phyloP scores from a whole-genome alignment of 2,329 filamentous ascomycete genomes.

The Arthrobotrys megalospora region DNA sequence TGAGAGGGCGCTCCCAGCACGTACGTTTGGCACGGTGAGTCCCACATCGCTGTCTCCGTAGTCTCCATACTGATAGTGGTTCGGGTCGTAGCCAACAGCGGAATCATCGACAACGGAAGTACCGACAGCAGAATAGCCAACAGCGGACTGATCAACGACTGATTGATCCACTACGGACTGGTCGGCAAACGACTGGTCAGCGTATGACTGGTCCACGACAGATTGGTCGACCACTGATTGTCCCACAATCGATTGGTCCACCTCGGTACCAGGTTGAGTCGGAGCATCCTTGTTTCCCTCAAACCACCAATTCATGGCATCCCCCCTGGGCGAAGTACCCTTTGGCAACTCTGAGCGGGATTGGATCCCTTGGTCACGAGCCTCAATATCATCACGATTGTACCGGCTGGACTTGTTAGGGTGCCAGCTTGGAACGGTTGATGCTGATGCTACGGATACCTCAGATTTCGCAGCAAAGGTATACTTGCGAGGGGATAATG shows the following conservation, averaged over 20 bases:
- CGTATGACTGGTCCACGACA: slow-evolving; percentile 23
- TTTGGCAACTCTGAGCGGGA: slow-evolving; percentile 52
- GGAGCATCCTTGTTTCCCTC: slow-evolving; percentile 40
- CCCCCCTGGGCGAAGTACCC: slow-evolving; percentile 29
- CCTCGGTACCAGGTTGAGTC: slow-evolving; percentile 42
- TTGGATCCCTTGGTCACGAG: slow-evolving; percentile 49
- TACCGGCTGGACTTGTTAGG: slow-evolving; percentile 57
- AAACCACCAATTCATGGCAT: slow-evolving; percentile 61
- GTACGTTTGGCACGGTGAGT: slow-evolving; percentile 18
- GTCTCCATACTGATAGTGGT: slow-evolving; percentile 32
- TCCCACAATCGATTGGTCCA: slow-evolving; percentile 48
- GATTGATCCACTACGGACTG: slow-evolving; percentile 30
- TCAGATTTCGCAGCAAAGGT: slow-evolving; percentile 40
- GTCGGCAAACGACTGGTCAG: slow-evolving; percentile 41
- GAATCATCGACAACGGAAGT: slow-evolving; percentile 31
- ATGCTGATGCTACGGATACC: slow-evolving; percentile 51
- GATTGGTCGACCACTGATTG: slow-evolving; percentile 42
- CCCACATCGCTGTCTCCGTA: slow-evolving; percentile 51
- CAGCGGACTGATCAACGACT: slow-evolving; percentile 21
- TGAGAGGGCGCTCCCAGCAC: slow-evolving; percentile 44
- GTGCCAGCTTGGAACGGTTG: slow-evolving; percentile 51
- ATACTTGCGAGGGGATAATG: slow-evolving; percentile 46
- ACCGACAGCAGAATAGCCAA: slow-evolving; percentile 33
- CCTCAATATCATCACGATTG: slow-evolving; percentile 39
- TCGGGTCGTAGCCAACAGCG: slow-evolving; percentile 28